Evolutionary conservation across 345 rosid genomes (phyloP), one percentile per base, ranked within the genome.

Genomic region (Boechera retrofracta): DNA sequence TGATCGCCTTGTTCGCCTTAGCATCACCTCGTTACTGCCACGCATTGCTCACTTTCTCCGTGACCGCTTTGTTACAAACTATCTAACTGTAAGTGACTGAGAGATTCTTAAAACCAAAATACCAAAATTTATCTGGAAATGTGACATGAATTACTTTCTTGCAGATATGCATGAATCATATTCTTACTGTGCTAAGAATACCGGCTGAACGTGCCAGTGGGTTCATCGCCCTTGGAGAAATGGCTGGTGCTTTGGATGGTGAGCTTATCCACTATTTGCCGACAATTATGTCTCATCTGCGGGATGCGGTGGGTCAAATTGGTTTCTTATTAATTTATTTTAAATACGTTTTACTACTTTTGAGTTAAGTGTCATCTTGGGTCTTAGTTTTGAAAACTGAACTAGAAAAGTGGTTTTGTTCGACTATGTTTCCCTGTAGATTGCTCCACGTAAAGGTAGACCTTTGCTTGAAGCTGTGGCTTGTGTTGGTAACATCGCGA

Each of bases 181-280:
- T 95, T 79, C 88, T 95, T 71, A 76, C 96, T 4, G 99, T 95
- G 80, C 80, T 95, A 72, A 86, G 86, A 75, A 79, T 77, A 65
- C 96, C 96, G 11, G 96, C 94, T 79, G 99, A 95, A 72, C 94
- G 99, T 53, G 97, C 94, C 58, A 95, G 97, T 80, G 99, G 97
- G 45, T 95, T 95, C 80, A 84, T 89, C 74, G 99, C 99, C 74
- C 97, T 95, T 58, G 99, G 99, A 55, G 99, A 95, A 89, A 95
- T 95, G 99, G 99, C 99, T 55, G 99, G 99, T 84, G 99, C 99
- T 80, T 81, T 95, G 84, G 99, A 95, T 69, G 99, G 98, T 77
- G 96, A 95, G 78, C 98, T 95, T 81, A 76, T 83, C 65, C 76
- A 86, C 64, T 95, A 95, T 89, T 91, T 95, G 97, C 97, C 99